phyloP scores from a whole-genome alignment of 768 basidiomycete species.

The Kwoniella dejecticola region DNA sequence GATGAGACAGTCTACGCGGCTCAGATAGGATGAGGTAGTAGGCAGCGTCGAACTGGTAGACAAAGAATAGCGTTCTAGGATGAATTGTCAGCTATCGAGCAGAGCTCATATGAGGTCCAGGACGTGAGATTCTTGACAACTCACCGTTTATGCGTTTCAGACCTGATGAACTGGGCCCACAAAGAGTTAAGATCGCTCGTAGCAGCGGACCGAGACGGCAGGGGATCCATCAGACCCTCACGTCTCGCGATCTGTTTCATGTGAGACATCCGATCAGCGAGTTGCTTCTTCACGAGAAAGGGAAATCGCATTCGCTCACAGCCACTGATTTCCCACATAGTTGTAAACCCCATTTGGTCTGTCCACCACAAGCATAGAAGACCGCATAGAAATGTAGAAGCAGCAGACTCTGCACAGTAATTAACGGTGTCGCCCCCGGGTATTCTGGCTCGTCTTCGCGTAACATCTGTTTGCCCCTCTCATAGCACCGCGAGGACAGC shows the following conservation, averaged over 20 bases:
- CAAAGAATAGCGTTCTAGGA: slow-evolving; percentile 30
- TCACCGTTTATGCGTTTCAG: slow-evolving; percentile 67
- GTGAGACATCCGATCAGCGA: no score
- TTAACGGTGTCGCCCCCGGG: no score
- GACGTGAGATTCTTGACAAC: slow-evolving; percentile 42
- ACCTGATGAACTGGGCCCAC: slow-evolving; percentile 34
- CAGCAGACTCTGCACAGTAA: no score
- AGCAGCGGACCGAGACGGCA: slow-evolving; percentile 16
- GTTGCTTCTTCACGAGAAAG: no score
- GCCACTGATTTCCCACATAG: no score
- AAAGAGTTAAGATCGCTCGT: slow-evolving; percentile 30
- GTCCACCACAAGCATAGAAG: no score
- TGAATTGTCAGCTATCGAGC: background rate
- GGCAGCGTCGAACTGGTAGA: slow-evolving; percentile 35
- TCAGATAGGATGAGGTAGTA: slow-evolving; percentile 42
- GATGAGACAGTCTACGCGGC: slow-evolving; percentile 40
- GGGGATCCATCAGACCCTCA: slow-evolving; percentile 38
- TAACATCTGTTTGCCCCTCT: no score
- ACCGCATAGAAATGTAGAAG: no score
- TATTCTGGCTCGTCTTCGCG: no score
- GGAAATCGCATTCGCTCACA: no score
- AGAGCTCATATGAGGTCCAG: background rate
- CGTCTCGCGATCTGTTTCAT: slow-evolving; percentile 26
- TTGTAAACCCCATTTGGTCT: no score
- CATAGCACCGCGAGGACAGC: no score